Evolutionary conservation across 2,329 filamentous ascomycete species (phyloP), one percentile per base, ranked within the genome.

Genomic region (Penicillium sp.): DNA sequence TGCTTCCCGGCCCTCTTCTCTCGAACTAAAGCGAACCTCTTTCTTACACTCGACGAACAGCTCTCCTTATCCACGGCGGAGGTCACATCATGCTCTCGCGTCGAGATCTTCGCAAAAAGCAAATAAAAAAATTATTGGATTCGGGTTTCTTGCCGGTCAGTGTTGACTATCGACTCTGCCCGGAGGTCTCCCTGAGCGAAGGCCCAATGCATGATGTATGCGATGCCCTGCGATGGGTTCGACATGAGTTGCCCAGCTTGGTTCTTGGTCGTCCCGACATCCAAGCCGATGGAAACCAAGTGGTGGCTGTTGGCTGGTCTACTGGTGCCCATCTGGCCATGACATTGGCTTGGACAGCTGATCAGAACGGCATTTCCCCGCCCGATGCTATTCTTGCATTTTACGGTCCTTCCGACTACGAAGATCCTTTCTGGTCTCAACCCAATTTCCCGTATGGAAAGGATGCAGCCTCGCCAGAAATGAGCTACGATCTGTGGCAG

Each of bases 141-240:
- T 46, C 62, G 5, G 75, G 77, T 0, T 69, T 81, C 38, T 61
- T 81, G 2, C 78, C 80, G 0, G 63, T 83, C 10, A 79, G 75
- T 55, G 48, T 81, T 0, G 80, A 82, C 59, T 79, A 82, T 56
- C 67, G 79, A 0, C 71, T 83, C 1, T 81, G 79, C 47, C 79
- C 80, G 0, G 78, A 82, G 49, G 63, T 72, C 1, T 74, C 58
- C 6, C 56, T 82, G 1, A 8, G 66, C 3, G 72, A 79, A 1
- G 80, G 80, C 0, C 69, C 79, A 0, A 75, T 81, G 62, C 51
- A 54, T 1, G 79, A 81, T 53, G 65, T 72, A 0, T 57, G 65
- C 23, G 74, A 79, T 53, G 78, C 77, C 2, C 39, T 57, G 4
- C 13, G 2, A 1, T 57, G 55, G 55, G 39, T 18, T 19, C 55